Conservation (phyloP, 2,329 filamentous ascomycete genomes). For the Neofusicoccum laricinum region DNA sequence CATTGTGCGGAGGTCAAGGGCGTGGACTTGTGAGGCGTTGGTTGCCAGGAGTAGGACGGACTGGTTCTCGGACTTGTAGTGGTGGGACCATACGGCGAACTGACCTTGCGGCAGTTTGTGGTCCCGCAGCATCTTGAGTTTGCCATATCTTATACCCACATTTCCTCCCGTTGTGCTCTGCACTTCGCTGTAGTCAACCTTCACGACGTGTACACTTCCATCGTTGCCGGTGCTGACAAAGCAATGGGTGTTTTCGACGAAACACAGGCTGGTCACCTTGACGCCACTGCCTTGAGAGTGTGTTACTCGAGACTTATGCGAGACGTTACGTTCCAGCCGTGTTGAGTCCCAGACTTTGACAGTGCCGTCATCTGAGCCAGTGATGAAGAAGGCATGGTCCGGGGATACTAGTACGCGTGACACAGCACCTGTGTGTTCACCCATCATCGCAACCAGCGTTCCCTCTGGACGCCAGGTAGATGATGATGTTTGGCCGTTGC, state of each 20-base stretch:
- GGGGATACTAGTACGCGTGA: conserved; percentile 80
- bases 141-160: conserved; percentile 63
- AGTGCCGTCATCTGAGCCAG: conserved; percentile 83
- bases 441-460: conserved; percentile 79
- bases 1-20: conserved; percentile 87
- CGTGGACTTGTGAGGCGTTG: conserved; percentile 77
- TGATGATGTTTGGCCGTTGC: conserved; percentile 50
- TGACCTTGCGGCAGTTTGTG: conserved; percentile 74
- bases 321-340: conserved; percentile 85
- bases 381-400: conserved; percentile 93
- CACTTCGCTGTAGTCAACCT: conserved; percentile 65
- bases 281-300: conserved; percentile 68
- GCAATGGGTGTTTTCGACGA: conserved; percentile 89
- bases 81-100: conserved; percentile 84
- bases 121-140: conserved; percentile 66
- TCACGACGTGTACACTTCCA: conserved; percentile 85
- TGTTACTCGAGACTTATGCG: conserved; percentile 81
- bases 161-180: conserved; percentile 51
- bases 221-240: conserved; percentile 90
- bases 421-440: conserved; percentile 79
- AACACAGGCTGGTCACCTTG: conserved; percentile 78
- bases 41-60: conserved; percentile 87
- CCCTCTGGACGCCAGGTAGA: conserved; percentile 81
- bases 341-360: conserved; percentile 93
- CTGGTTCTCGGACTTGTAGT: conserved; percentile 77